Conservation (phyloP, 2,329 filamentous ascomycete genomes). For the Aspergillus quadricinctus region DNA sequence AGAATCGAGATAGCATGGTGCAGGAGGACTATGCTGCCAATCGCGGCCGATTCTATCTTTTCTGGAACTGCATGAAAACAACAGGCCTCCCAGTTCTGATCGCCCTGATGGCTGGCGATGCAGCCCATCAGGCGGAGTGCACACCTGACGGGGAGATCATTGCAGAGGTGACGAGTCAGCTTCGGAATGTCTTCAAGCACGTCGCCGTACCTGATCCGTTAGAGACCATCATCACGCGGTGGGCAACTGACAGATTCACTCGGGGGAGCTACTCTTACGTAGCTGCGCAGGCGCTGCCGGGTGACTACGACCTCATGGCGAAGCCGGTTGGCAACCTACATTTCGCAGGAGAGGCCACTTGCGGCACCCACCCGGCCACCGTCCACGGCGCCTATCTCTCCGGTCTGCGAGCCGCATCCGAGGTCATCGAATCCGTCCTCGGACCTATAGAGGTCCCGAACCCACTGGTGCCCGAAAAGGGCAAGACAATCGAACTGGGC, state of each 20-base stretch:
- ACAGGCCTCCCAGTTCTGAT: slow-evolving; percentile 83
- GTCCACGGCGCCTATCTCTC: slow-evolving; percentile 96
- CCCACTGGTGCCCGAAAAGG: slow-evolving; percentile 68
- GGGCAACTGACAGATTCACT: slow-evolving; percentile 88
- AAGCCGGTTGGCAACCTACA: slow-evolving; percentile 78
- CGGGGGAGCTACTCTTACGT: slow-evolving; percentile 94
- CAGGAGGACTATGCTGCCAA: slow-evolving; percentile 74
- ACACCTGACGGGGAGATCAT: slow-evolving; percentile 72
- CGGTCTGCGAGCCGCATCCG: slow-evolving; percentile 80
- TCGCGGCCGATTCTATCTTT: slow-evolving; percentile 92
- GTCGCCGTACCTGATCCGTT: slow-evolving; percentile 67
- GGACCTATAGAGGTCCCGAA: slow-evolving; percentile 74
- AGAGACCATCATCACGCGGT: slow-evolving; percentile 86
- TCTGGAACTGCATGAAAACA: slow-evolving; percentile 92
- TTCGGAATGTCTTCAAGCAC: slow-evolving; percentile 68
- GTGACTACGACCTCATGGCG: slow-evolving; percentile 93
- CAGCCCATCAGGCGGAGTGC: slow-evolving; percentile 80
- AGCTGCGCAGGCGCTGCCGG: slow-evolving; percentile 71
- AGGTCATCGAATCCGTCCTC: slow-evolving; percentile 74
- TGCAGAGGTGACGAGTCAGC: slow-evolving; percentile 71
- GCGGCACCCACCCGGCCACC: slow-evolving; percentile 90
- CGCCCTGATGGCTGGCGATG: slow-evolving; percentile 92
- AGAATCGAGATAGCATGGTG: slow-evolving; percentile 63
- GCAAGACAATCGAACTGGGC: slow-evolving; percentile 24
- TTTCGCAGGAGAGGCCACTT: slow-evolving; percentile 96